Evolutionary conservation across 805 yeast species (phyloP).

Genomic region (Metschnikowia lochheadii): DNA sequence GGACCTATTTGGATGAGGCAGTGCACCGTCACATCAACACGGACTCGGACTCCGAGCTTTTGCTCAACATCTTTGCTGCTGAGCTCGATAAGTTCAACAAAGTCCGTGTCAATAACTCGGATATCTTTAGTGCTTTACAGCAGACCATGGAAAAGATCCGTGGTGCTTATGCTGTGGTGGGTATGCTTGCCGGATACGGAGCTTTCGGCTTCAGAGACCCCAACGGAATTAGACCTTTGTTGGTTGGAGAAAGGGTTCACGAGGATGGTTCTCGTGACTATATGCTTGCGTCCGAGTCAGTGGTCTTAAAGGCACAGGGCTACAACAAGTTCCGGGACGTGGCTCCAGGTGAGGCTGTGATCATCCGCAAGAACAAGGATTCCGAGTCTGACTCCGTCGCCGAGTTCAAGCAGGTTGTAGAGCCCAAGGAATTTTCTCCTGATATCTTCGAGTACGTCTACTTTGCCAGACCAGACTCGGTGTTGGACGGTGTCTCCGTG

Average conservation of each 20-base stretch:
- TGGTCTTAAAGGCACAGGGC: conserved; percentile 89
- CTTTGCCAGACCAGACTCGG: conserved; percentile 96
- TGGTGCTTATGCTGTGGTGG: conserved; percentile 97
- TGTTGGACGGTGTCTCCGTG: conserved; percentile 93
- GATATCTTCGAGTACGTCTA: conserved; percentile 97
- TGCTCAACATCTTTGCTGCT: conserved; percentile 85
- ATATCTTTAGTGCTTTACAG: conserved; percentile 77
- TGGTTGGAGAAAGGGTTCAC: conserved; percentile 76
- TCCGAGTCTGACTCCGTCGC: conserved; percentile 45
- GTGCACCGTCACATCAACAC: conserved; percentile 98
- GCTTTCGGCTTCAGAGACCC: conserved; percentile 96
- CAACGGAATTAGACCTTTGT: conserved; percentile 89
- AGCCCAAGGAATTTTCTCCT: conserved; percentile 76
- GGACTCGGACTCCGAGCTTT: conserved; percentile 90
- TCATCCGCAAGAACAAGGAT: conserved; percentile 68
- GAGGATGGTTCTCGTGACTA: conserved; percentile 72
- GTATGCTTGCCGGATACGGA: conserved; percentile 95
- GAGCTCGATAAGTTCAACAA: conserved; percentile 89
- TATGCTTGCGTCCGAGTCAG: conserved; percentile 94
- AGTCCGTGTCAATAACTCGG: conserved; percentile 86
- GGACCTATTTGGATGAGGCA: conserved; percentile 79
- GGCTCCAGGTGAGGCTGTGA: conserved; percentile 94
- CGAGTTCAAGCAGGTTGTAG: conserved; percentile 82
- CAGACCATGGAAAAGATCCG: conserved; percentile 79
- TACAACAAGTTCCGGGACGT: conserved; percentile 76